Conservation (phyloP, 495 filamentous ascomycete genomes). For the Trichocladium uniseriatum region DNA sequence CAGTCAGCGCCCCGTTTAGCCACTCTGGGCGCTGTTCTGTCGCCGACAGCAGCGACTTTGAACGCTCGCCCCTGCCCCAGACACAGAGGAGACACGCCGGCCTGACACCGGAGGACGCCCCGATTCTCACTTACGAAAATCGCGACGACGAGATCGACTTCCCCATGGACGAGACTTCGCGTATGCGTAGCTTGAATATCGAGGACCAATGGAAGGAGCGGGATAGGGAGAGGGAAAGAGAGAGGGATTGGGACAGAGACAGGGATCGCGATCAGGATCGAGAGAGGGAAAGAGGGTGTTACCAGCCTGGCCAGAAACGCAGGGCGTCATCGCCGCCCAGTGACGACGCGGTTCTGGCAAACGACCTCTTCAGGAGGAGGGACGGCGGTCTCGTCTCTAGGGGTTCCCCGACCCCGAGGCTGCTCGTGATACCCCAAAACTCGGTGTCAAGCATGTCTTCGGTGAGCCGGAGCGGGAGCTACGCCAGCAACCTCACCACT, state of each 20-base stretch:
- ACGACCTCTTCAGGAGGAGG: slow-evolving; percentile 59
- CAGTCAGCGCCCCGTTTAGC: slow-evolving; percentile 40
- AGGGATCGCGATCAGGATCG: slow-evolving; percentile 18
- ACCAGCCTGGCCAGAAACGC: slow-evolving; percentile 56
- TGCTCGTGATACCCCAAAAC: slow-evolving; percentile 50
- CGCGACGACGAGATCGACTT: slow-evolving; percentile 59
- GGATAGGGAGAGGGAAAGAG: too few relatives aligned
- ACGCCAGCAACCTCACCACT: slow-evolving; percentile 57
- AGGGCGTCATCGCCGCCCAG: slow-evolving; percentile 70
- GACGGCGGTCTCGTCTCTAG: slow-evolving; percentile 42
- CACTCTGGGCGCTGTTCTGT: slow-evolving; percentile 31
- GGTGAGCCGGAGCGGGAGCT: slow-evolving; percentile 61
- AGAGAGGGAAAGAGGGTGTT: slow-evolving; percentile 23
- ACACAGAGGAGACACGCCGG: slow-evolving; percentile 44
- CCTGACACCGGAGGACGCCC: slow-evolving; percentile 30
- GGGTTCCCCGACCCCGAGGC: slow-evolving; percentile 48
- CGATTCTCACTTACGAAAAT: slow-evolving; percentile 35
- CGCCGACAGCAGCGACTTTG: slow-evolving; percentile 37
- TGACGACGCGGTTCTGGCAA: slow-evolving; percentile 57
- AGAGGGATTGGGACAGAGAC: slow-evolving; percentile 18
- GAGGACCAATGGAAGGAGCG: slow-evolving; percentile 41
- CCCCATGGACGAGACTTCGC: slow-evolving; percentile 54
- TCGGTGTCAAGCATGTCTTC: slow-evolving; percentile 70
- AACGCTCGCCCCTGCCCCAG: slow-evolving; percentile 53
- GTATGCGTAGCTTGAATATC: slow-evolving; percentile 50